Conservation (phyloP, 1,284 basidiomycete species). For the Boletus semigastroideus region DNA sequence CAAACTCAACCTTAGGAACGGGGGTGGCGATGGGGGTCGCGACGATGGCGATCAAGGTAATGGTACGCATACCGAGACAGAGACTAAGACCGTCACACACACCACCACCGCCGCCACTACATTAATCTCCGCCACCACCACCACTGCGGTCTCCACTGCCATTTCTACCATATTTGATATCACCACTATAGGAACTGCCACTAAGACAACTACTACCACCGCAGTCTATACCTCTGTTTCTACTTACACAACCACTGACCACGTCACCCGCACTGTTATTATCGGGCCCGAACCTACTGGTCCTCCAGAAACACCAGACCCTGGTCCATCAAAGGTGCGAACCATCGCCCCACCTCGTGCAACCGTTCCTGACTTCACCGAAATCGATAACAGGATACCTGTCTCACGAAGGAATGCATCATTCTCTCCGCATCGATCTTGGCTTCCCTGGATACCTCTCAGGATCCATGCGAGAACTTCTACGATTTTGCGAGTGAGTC, state of each 20-base stretch:
- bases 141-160: conserved; percentile 34
- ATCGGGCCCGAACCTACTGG: conserved; percentile 35
- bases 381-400: conserved; percentile 49
- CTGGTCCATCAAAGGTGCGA: conserved; percentile 30
- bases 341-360: not conserved
- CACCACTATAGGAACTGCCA: conserved; percentile 35
- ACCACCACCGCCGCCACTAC: conserved; percentile 33
- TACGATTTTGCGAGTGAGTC: conserved; percentile 85
- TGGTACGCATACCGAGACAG: conserved; percentile 37
- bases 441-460: conserved; percentile 74
- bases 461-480: conserved; percentile 96
- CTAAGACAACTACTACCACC: conserved; percentile 38
- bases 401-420: conserved; percentile 82
- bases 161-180: conserved; percentile 35
- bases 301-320: conserved; percentile 28
- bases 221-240: conserved; percentile 38
- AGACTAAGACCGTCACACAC: conserved; percentile 31
- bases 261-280: conserved; percentile 32
- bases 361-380: conserved; percentile 1
- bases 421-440: conserved; percentile 82
- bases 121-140: conserved; percentile 35
- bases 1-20: conserved; percentile 58
- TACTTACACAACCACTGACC: conserved; percentile 36
- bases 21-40: conserved; percentile 32
- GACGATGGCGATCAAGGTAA: conserved; percentile 33